phyloP scores from a whole-genome alignment of 1,139 yeast genomes.

The Magnusiomyces ingens region DNA sequence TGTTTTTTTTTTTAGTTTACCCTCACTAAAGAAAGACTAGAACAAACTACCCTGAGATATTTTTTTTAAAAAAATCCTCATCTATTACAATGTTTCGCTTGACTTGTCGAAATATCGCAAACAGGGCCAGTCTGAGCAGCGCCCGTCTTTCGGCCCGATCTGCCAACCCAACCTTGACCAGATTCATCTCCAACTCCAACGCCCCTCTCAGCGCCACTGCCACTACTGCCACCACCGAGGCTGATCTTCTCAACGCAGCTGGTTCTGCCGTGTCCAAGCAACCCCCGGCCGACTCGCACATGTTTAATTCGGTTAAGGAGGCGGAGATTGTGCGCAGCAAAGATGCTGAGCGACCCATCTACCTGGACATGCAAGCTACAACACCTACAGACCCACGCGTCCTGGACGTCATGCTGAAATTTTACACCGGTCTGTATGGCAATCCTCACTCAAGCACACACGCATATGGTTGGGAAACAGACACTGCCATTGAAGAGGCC shows the following conservation, averaged over 20 bases:
- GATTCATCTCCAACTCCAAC: not conserved
- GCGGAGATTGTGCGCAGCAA: slow-evolving; percentile 9
- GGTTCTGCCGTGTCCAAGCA: not conserved
- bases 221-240: slow-evolving; percentile 6
- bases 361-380: slow-evolving; percentile 94
- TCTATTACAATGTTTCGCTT: slow-evolving; percentile 4
- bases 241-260: not conserved
- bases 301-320: slow-evolving; percentile 12
- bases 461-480: slow-evolving; percentile 99
- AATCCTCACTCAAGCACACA: slow-evolving; percentile 97
- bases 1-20: too few relatives aligned
- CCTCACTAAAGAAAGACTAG: too few relatives aligned
- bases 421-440: slow-evolving; percentile 90
- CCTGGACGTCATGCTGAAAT: slow-evolving; percentile 85
- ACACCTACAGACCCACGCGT: slow-evolving; percentile 98
- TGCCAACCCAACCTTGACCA: not conserved
- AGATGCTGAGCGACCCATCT: slow-evolving; percentile 59
- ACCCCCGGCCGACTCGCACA: slow-evolving; percentile 13
- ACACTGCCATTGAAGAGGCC: slow-evolving; percentile 81
- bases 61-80: not conserved
- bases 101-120: not conserved
- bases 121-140: not conserved
- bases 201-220: slow-evolving; percentile 9
- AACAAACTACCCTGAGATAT: too few relatives aligned
- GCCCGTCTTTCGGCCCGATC: not conserved